Conservation (phyloP, 1,284 basidiomycete species). For the Apiotrichum sp. region DNA sequence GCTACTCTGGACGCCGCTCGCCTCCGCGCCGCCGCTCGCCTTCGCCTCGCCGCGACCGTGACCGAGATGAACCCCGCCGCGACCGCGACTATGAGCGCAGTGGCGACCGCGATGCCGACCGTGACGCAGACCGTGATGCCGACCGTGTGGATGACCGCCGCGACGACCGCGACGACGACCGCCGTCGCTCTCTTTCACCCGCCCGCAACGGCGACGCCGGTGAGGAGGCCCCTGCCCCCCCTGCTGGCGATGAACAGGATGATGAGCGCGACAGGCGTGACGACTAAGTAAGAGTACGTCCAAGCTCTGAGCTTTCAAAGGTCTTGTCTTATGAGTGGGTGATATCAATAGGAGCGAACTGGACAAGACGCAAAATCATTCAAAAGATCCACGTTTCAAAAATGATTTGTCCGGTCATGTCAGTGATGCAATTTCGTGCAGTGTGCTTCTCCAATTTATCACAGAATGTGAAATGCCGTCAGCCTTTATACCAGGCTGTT, state of each 20-base stretch:
- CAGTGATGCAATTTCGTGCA: no score
- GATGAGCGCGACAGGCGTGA: constrained; percentile 17
- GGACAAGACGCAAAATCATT: no score
- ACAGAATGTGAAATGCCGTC: no score
- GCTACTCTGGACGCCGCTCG: constrained; percentile 27
- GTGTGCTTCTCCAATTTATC: no score
- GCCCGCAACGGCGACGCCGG: constrained; percentile 2
- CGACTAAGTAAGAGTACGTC: constrained; percentile 11
- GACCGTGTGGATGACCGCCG: constrained; percentile 1
- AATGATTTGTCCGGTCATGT: no score
- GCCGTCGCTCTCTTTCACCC: constrained; percentile 21
- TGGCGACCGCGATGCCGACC: constrained; percentile 13
- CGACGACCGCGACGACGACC: constrained; percentile 1
- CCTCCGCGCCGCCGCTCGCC: constrained; percentile 22
- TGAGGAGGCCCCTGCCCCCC: constrained; percentile 4
- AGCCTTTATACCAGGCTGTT: no score
- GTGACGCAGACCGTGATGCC: constrained; percentile 12
- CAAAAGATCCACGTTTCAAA: no score
- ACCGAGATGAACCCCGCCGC: constrained; percentile 15
- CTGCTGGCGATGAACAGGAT: not conserved
- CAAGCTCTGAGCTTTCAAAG: not conserved
- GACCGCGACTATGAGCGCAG: constrained; percentile 3
- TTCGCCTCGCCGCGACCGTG: constrained; percentile 23
- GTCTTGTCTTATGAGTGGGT: not conserved
- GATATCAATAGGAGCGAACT: not conserved